Percentiles rank a stretch among this genome's conserved stretches.
Evolutionary conservation across 2,329 filamentous ascomycete species (phyloP).

Genomic region (Samsoniella hepiali): DNA sequence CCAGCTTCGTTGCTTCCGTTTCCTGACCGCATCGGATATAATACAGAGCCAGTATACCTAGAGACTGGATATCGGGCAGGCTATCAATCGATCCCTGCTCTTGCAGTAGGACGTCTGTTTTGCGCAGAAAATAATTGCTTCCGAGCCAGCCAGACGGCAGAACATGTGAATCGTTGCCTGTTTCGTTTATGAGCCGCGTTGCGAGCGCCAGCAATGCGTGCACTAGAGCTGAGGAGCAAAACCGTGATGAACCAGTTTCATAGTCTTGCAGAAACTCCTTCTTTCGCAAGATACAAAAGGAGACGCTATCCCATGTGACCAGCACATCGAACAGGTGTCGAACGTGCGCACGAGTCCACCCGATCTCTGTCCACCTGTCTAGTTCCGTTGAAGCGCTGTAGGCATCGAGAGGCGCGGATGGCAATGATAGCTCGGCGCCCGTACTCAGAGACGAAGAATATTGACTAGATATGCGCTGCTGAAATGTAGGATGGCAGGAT

Average conservation of each 20-base stretch:
- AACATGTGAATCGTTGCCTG: background rate
- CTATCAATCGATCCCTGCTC: background rate
- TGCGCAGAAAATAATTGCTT: conserved; percentile 14
- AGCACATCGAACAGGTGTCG: conserved; percentile 17
- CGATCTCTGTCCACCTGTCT: conserved; percentile 11
- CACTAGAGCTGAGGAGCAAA: conserved; percentile 20
- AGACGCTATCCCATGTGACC: conserved; percentile 17
- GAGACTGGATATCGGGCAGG: conserved; percentile 19
- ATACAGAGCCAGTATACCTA: conserved; percentile 19
- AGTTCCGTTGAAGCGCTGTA: background rate
- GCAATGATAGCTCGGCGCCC: background rate
- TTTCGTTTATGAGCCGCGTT: conserved; percentile 9
- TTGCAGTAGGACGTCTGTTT: background rate
- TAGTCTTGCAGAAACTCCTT: conserved; percentile 29
- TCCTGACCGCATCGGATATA: conserved; percentile 15
- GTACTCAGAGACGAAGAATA: background rate
- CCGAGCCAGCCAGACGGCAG: conserved; percentile 2
- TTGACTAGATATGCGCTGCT: background rate
- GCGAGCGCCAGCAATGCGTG: conserved; percentile 18
- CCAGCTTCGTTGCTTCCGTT: conserved; percentile 12
- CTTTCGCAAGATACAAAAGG: conserved; percentile 24
- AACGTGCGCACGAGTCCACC: conserved; percentile 17
- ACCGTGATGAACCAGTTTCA: conserved; percentile 10
- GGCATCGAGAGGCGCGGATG: background rate
- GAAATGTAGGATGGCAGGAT: conserved; percentile 5